A percentile compares a stretch with the other conserved stretches of the same genome.
phyloP scores from a whole-genome alignment of 2,329 filamentous ascomycete genomes.

The Grosmannia penicillata region DNA sequence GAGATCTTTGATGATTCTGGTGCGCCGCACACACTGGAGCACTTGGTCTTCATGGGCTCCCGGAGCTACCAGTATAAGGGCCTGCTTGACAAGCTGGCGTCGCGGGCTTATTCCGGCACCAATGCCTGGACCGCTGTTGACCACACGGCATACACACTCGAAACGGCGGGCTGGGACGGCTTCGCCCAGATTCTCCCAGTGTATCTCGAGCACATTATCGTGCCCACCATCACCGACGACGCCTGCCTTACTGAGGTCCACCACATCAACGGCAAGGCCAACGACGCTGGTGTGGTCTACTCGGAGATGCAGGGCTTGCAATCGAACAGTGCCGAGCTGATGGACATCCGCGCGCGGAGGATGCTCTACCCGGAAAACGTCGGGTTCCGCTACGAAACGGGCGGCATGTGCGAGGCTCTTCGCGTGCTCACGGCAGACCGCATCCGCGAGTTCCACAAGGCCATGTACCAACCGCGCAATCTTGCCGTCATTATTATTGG shows the following conservation, averaged over 20 bases:
- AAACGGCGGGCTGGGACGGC: constrained; percentile 92
- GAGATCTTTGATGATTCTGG: constrained; percentile 97
- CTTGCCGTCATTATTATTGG: constrained; percentile 85
- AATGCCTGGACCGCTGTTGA: constrained; percentile 97
- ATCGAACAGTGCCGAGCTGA: constrained; percentile 70
- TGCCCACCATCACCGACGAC: constrained; percentile 84
- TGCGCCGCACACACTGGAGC: constrained; percentile 74
- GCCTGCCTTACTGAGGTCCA: constrained; percentile 92
- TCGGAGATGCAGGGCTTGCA: constrained; percentile 97
- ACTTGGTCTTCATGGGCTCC: constrained; percentile 79
- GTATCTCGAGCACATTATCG: constrained; percentile 85
- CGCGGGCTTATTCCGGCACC: constrained; percentile 80
- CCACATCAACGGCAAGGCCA: constrained; percentile 82
- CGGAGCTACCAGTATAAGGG: constrained; percentile 91
- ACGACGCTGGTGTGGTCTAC: constrained; percentile 95
- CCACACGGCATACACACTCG: constrained; percentile 89
- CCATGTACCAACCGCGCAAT: constrained; percentile 98
- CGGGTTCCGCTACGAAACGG: constrained; percentile 95
- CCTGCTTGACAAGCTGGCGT: constrained; percentile 84
- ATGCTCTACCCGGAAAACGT: constrained; percentile 77
- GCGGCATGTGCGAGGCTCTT: constrained; percentile 86
- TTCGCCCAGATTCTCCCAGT: constrained; percentile 90
- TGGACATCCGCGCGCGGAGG: constrained; percentile 68
- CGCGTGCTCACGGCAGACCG: constrained; percentile 74
- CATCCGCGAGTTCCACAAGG: constrained; percentile 85